Conservation (phyloP, 2,329 filamentous ascomycete species). For the Leptosphaerulina australis region DNA sequence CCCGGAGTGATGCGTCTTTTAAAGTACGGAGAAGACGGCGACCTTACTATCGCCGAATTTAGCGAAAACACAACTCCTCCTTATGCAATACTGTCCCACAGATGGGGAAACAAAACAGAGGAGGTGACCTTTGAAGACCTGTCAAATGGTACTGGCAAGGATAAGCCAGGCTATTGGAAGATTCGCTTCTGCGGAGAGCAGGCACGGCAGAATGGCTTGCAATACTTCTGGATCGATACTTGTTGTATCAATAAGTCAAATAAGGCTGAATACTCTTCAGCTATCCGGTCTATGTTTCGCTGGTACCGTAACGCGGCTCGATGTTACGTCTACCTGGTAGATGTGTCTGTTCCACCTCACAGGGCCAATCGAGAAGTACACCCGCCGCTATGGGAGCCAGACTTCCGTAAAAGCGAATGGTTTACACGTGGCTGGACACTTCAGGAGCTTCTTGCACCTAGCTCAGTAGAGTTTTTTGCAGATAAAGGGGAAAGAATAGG, state of each 20-base stretch:
- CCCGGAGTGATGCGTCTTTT: slow-evolving; percentile 1
- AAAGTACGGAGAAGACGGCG: not conserved
- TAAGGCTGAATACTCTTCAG: slow-evolving; percentile 27
- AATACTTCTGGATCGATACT: slow-evolving; percentile 36
- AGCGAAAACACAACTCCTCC: not conserved
- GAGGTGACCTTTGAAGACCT: not conserved
- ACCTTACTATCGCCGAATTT: not conserved
- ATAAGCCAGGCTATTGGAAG: not conserved
- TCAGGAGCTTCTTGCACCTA: slow-evolving; percentile 5
- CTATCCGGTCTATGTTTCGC: slow-evolving; percentile 37
- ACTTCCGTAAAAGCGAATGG: slow-evolving; percentile 1
- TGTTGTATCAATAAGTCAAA: slow-evolving; percentile 35
- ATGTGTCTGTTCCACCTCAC: slow-evolving; percentile 2
- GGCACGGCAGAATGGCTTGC: slow-evolving; percentile 19
- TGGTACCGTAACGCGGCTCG: slow-evolving; percentile 31
- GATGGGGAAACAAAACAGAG: not conserved
- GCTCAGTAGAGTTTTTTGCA: slow-evolving; percentile 17
- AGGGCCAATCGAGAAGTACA: not conserved
- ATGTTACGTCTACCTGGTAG: slow-evolving; percentile 31
- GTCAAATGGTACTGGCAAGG: not conserved
- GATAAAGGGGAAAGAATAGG: not conserved
- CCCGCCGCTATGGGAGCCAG: not conserved
- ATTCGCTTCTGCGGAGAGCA: slow-evolving; percentile 10
- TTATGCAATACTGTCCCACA: not conserved
- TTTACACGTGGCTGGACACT: slow-evolving; percentile 1